These are phyloP conservation scores for Rhizophora apiculata DNA, from an alignment of 345 rosid species.

Conservation along the genomic window DNA sequence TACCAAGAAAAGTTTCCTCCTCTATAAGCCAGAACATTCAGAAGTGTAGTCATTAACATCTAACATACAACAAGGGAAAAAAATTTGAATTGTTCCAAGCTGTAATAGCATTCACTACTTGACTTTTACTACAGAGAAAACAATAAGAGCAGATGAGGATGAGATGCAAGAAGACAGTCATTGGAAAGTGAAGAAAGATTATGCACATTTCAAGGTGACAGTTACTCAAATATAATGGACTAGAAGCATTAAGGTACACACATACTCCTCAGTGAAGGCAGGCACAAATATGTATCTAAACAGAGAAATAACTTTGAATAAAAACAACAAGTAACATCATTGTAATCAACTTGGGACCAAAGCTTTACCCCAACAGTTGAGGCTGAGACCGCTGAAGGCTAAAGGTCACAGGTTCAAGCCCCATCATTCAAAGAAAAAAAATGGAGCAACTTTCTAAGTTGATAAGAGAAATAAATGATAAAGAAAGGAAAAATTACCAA, in stretches of 20 bases:
- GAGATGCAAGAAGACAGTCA: too few species aligned
- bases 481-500: too few species aligned
- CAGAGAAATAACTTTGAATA: not conserved
- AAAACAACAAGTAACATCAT: not conserved
- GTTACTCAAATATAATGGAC: not conserved
- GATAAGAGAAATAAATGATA: too few species aligned
- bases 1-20: not conserved
- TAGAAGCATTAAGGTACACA: conserved; percentile 3
- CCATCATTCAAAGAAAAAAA: too few species aligned
- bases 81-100: not conserved
- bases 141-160: not conserved
- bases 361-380: too few species aligned
- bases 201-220: not conserved
- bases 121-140: not conserved
- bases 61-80: not conserved
- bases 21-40: not conserved
- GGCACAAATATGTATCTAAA: conserved; percentile 5
- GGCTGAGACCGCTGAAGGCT: too few species aligned
- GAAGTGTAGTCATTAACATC: too few species aligned
- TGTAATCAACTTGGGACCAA: not conserved
- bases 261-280: not conserved
- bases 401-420: too few species aligned
- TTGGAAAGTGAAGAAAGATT: not conserved
- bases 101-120: not conserved
- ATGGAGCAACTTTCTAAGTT: too few species aligned